Evolutionary conservation across 306 rosid species (phyloP).

Genomic region (Cicer bijugum): DNA sequence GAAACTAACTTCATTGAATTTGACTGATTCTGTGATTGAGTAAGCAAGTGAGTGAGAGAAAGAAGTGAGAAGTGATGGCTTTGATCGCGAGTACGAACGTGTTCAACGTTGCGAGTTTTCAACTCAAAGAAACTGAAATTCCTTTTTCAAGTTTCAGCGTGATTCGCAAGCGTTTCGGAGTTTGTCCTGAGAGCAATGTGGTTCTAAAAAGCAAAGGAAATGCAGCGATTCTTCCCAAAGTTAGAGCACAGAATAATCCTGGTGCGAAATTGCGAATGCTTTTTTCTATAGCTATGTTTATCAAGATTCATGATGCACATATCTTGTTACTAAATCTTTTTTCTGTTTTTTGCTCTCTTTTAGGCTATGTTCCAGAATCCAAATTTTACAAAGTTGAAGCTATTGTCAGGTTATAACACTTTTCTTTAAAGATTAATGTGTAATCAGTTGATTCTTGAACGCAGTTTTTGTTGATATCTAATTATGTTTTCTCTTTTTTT

Average conservation of each 20-base stretch:
- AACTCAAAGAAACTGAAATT: conserved; percentile 36
- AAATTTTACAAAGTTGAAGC: conserved; percentile 94
- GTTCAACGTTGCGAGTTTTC: conserved; percentile 42
- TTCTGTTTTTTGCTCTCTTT: background rate
- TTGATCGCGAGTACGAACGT: conserved; percentile 42
- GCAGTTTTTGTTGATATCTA: conserved; percentile 33
- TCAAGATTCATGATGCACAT: background rate
- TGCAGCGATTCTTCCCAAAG: conserved; percentile 52
- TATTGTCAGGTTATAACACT: conserved; percentile 64
- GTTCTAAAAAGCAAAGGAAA: conserved; percentile 50
- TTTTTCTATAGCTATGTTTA: background rate
- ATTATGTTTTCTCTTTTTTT: conserved; percentile 36
- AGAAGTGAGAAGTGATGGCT: conserved; percentile 51
- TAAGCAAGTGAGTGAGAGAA: background rate
- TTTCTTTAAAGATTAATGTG: background rate
- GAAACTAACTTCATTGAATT: background rate
- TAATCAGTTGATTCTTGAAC: background rate
- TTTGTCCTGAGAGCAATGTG: conserved; percentile 46
- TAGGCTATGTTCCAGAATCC: conserved; percentile 71
- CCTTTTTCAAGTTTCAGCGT: conserved; percentile 38
- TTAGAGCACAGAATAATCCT: conserved; percentile 62
- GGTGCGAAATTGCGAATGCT: conserved; percentile 44
- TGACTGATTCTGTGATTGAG: background rate
- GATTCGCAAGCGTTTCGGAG: conserved; percentile 39
- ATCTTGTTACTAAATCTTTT: conserved; percentile 4